Base-by-base conservation (phyloP, 2,329 filamentous ascomycete species). In the Pleoardoris graminearum region DNA sequence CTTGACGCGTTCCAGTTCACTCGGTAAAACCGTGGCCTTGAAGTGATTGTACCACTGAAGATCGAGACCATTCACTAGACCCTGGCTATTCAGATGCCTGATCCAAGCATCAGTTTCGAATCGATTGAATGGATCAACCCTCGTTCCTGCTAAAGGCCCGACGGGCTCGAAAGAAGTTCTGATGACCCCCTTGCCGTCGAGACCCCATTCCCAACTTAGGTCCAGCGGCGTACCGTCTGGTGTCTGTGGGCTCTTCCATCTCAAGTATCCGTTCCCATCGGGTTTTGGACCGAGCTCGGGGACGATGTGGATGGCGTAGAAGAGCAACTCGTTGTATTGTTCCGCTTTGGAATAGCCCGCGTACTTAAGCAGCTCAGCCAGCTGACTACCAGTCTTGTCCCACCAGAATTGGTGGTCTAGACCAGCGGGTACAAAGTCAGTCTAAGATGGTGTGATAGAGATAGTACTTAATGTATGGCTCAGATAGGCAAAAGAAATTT, bases 141-240 rank as follows among this genome's bases (percentile, higher is more conserved):
- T 21, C 4, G 51, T 57, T 11, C 54, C 54, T 29, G 54, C 54
- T 36, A 52, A 14, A 7, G 51, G 48, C 1, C 54, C 54, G n/a
- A 57, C 54, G 10, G 54, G 54, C 43, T 57, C 54, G 29, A 57
- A 54, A 8, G 42, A 53, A 21, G 54, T 57, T 22, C 54, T 44
- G 16, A 57, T 49, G 1, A 53, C 51, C n/a, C 51, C 54, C 35
- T 54, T 57, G 6, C 54, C 54, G 7, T 54, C 48, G n/a, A 54
- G 54, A 23, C 54, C 54, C 51, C 54, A 57, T 23, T 57, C 54
- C 54, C 54, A 57, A 35, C 51, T 54, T 5, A 57, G 38, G 22
- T 57, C 54, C 7, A 57, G 41, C 19, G 54, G 54, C 3, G 54
- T 57, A n/a, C 54, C 54, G 23, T 57, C 54, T 10, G 54, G 54